Base-by-base conservation (phyloP, 306 rosid genomes). In the Malus asiatica region DNA sequence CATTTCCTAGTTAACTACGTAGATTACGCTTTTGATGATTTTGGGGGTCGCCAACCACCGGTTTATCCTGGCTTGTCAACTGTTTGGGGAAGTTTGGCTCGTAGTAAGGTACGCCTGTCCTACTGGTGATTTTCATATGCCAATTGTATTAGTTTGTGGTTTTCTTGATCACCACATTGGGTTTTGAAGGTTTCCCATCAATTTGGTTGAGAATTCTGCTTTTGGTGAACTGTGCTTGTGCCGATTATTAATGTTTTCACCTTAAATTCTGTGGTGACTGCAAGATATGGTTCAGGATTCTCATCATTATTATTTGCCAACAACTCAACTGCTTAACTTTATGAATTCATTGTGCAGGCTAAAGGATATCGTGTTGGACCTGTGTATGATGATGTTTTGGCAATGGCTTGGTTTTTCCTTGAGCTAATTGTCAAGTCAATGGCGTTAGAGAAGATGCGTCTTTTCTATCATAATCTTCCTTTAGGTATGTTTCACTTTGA, bases 301-400 rank as follows among this genome's bases (percentile, higher is more conserved):
- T 71, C 59, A 63, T 74, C 81, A 20, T 30, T 82, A 69, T 65
- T 77, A 75, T 35, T 52, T 76, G 58, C 72, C 51, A 55, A 51
- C 73, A 29, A 57, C 77, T 35, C 40, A 10, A 51, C 57, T 38
- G 18, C 64, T 87, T 4, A 77, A 38, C 68, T 55, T 15, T 75
- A 52, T 74, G 76, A 27, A 52, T 71, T 80, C 60, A 32, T 76
- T 81, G 71, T 90, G 88, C 87, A 95, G 99, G 99, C 99, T 74
- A 95, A 95, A 88, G 99, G 99, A 68, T 95, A 95, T 77, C 99
- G 99, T 75, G 99, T 95, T 80, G 99, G 99, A 77, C 99, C 99
- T 35, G 99, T 95, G 25, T 95, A 95, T 78, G 99, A 92, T 86
- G 99, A 95, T 83, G 97, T 95, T 84, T 83, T 95, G 85, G 97